Evolutionary conservation across 371 early-diverging fungal genomes (phyloP).

Genomic region (Mortierella sp.): DNA sequence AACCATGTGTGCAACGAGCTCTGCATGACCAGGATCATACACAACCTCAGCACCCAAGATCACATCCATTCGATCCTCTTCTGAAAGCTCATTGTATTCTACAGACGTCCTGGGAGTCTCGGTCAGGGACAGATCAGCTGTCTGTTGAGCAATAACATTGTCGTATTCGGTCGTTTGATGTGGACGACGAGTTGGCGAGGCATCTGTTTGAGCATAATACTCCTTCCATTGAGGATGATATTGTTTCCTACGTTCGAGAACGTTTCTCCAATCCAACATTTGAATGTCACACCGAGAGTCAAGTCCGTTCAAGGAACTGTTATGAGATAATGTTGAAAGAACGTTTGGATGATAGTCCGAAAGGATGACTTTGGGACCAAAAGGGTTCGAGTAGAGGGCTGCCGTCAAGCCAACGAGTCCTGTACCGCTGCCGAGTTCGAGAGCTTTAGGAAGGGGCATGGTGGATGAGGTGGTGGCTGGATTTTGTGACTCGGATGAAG

Average conservation of each 20-base stretch:
- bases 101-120: not conserved
- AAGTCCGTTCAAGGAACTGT: conserved; percentile 36
- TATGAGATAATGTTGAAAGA: conserved; percentile 25
- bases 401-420: conserved; percentile 46
- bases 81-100: conserved; percentile 11
- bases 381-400: conserved; percentile 30
- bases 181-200: not conserved
- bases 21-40: conserved; percentile 51
- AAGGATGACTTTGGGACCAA: conserved; percentile 39
- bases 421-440: conserved; percentile 50
- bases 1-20: conserved; percentile 47
- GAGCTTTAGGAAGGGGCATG: conserved; percentile 28
- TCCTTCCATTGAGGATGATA: not conserved
- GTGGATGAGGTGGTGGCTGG: conserved; percentile 4
- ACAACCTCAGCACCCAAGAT: conserved; percentile 49
- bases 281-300: conserved; percentile 30
- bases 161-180: conserved; percentile 31
- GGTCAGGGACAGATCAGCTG: no score
- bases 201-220: no score
- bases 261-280: conserved; percentile 44
- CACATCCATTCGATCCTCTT: conserved; percentile 31
- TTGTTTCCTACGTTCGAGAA: conserved; percentile 24
- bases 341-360: conserved; percentile 52
- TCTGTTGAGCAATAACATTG: not conserved
- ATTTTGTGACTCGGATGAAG: not conserved